Evolutionary conservation across 2,329 filamentous ascomycete species (phyloP).

Genomic region (Aspergillus aculeatinus): DNA sequence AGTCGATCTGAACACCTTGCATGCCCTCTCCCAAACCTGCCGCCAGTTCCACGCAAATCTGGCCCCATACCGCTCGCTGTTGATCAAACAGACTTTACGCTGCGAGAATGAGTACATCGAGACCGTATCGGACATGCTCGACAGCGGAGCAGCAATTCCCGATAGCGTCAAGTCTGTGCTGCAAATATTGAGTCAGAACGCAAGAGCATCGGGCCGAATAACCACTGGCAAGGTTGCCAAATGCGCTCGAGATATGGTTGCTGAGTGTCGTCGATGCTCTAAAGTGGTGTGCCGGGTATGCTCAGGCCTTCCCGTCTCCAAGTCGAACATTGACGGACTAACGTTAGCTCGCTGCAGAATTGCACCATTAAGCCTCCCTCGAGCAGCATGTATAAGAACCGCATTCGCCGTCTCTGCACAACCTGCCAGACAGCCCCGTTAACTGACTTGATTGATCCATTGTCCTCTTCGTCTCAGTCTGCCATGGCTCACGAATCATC

Average conservation of each 20-base stretch:
- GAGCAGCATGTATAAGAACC: slow-evolving; percentile 63
- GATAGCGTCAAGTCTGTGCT: slow-evolving; percentile 34
- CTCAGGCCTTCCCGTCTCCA: not conserved
- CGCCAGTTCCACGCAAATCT: slow-evolving; percentile 75
- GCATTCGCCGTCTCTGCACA: slow-evolving; percentile 78
- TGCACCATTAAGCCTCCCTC: slow-evolving; percentile 83
- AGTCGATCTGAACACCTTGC: slow-evolving; percentile 83
- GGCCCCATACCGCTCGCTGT: slow-evolving; percentile 71
- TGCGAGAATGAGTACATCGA: slow-evolving; percentile 68
- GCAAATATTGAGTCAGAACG: slow-evolving; percentile 29
- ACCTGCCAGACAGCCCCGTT: slow-evolving; percentile 73
- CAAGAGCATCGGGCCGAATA: slow-evolving; percentile 38
- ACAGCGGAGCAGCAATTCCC: slow-evolving; percentile 42
- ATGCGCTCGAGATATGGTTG: slow-evolving; percentile 86
- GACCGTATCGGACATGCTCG: slow-evolving; percentile 39
- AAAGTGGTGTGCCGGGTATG: slow-evolving; percentile 76
- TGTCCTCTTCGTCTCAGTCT: not conserved
- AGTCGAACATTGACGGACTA: not conserved
- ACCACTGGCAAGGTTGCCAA: slow-evolving; percentile 68
- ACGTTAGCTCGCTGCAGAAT: slow-evolving; percentile 58
- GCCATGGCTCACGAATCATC: slow-evolving; percentile 26
- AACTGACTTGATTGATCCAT: slow-evolving; percentile 27
- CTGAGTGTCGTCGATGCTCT: slow-evolving; percentile 74
- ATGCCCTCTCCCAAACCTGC: slow-evolving; percentile 79
- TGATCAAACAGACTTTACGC: slow-evolving; percentile 73